Evolutionary conservation across 441 rosid species (phyloP), one percentile per base, ranked within the genome.

Genomic region (Cnidoscolus chayamansa): DNA sequence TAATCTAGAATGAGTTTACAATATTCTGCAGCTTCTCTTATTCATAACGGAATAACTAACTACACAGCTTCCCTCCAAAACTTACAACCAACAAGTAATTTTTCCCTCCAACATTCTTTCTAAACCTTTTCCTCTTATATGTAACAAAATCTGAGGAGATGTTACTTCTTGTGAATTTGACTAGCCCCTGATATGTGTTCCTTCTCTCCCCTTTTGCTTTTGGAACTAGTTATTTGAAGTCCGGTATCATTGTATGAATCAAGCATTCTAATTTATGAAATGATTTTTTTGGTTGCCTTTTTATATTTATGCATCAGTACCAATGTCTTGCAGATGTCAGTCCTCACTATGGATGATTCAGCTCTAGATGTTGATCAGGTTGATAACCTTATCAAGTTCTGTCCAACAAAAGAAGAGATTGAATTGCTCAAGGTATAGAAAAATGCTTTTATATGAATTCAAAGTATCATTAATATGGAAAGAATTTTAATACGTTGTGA

Each of bases 401-500:
- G 94, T 83, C 99, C 99, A 58, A 92, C 99, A 65, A 92, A 90
- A 82, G 99, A 94, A 82, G 99, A 94, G 84, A 76, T 81, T 74
- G 99, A 92, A 83, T 60, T 87, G 74, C 88, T 94, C 58, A 88
- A 88, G 96, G 99, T 94, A 78, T 43, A 58, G 70, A 19, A 40
- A 40, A 40, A 40, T 40, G 45, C 6, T 40, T 56, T 5, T 11
- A 43, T 49, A 40, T 69, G 25, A 48, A 54, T 58, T 60, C n/a
- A 10, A 60, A 53, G 25, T 50, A 19, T 20, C 40, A 35, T 51
- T 57, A n/a, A 31, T 20, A 40, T 25, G 35, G 20, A 7, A 13
- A 67, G 72, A 66, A 55, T n/a, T 70, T 65, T 58, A 10, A 30
- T 7, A 45, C 54, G 32, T 60, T 35, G 10, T 37, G 57, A 17